Evolutionary conservation across 1,284 basidiomycete species (phyloP), one percentile per base, ranked within the genome.

Genomic region (Ganoderma multipileum): DNA sequence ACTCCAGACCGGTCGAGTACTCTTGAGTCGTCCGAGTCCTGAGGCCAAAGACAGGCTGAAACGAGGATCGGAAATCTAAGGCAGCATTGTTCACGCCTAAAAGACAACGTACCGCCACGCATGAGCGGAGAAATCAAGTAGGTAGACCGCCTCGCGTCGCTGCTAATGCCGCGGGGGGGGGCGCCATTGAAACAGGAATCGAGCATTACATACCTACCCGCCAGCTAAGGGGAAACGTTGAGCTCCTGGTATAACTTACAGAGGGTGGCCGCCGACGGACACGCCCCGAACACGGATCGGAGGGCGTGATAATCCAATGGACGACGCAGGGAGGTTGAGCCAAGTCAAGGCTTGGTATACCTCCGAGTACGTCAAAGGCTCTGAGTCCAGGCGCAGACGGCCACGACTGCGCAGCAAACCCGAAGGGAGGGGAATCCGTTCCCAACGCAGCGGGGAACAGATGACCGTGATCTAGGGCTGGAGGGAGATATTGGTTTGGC

Each of bases 401-500:
- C 11, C 28, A 33, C 18, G 12, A 55, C 18, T 54, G 63, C 54
- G 63, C 30, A 58, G 55, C 36, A 58, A 6, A 7, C 8, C 30
- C 18, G 9, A 16, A 9, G 7, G 44, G 44, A 54, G 28, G 66
- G 71, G 67, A 66, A 54, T 16, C 30, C 1, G 9, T 36, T 28
- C 44, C 66, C 69, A 55, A 41, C 8, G 23, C 9, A 61, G 11
- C 59, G 71, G 71, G n/a, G 2, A n/a, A 28, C 23, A 41, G 38
- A 33, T 30, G 14, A 28, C 55, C 52, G 62, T 64, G 67, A 65
- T 70, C 60, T 61, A 50, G 64, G 63, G 66, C 65, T 57, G 52
- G 61, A 60, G 61, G 55, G 52, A 41, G 50, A 60, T 63, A 36
- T 44, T 62, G 38, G 59, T 64, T 67, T 58, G 54, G 61, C 54